phyloP scores from a whole-genome alignment of 2,329 filamentous ascomycete genomes.

The Davidsoniella eucalypti region DNA sequence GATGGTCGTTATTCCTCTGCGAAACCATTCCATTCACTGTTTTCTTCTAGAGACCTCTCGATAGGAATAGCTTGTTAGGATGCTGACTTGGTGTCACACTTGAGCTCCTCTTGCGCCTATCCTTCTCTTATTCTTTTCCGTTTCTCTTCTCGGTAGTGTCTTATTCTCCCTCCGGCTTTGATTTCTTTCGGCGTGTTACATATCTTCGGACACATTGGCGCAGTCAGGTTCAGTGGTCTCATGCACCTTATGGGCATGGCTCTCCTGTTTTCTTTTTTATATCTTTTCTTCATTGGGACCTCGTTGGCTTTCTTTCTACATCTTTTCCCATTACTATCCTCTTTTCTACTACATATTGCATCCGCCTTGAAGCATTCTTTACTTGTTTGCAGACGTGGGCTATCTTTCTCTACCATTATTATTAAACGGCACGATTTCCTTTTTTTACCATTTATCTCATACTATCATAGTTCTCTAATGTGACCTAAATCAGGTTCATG shows the following conservation, averaged over 20 bases:
- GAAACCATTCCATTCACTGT: background rate
- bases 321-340: constrained; percentile 1
- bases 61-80: background rate
- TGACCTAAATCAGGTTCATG: too few species aligned
- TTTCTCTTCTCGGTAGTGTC: background rate
- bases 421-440: background rate
- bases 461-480: background rate
- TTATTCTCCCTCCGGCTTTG: background rate
- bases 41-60: background rate
- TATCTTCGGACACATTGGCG: constrained; percentile 6
- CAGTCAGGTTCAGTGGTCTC: constrained; percentile 1
- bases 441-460: background rate
- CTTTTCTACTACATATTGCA: background rate
- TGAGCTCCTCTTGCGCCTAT: background rate
- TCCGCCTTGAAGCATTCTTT: background rate
- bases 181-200: constrained; percentile 6
- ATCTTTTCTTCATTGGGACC: background rate
- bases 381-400: background rate
- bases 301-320: background rate
- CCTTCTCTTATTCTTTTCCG: constrained; percentile 1
- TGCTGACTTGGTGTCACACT: background rate
- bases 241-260: too few species aligned
- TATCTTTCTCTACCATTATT: background rate
- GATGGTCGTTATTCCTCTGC: background rate
- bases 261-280: background rate